Evolutionary conservation across 768 basidiomycete species (phyloP).

Genomic region (Inosperma sp.): DNA sequence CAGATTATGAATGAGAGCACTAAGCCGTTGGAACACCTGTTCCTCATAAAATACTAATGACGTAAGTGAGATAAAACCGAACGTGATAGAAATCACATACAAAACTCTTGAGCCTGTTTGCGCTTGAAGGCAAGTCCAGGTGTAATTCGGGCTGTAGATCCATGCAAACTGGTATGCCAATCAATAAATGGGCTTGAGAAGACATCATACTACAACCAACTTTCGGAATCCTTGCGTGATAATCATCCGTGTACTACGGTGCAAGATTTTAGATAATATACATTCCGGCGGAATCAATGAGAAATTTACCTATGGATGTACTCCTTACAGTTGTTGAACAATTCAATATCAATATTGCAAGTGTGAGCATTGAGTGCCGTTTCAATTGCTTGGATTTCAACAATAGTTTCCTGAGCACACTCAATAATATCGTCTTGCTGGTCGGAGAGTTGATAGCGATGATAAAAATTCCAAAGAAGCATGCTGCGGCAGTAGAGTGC

Average conservation of each 20-base stretch:
- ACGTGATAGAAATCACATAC: constrained; percentile 41
- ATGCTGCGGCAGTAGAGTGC: constrained; percentile 78
- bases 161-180: constrained; percentile 39
- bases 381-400: constrained; percentile 64
- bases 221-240: constrained; percentile 60
- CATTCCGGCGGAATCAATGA: constrained; percentile 2
- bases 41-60: constrained; percentile 61
- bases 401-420: constrained; percentile 55
- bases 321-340: constrained; percentile 65
- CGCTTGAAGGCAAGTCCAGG: constrained; percentile 57
- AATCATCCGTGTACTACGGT: constrained; percentile 56
- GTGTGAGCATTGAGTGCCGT: constrained; percentile 61
- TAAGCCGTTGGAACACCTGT: constrained; percentile 59
- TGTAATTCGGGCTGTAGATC: constrained; percentile 35
- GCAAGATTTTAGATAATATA: constrained; percentile 12
- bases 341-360: constrained; percentile 65
- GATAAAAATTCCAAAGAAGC: constrained; percentile 74
- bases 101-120: constrained; percentile 73
- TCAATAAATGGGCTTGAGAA: not conserved
- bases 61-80: not conserved
- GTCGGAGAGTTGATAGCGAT: constrained; percentile 34
- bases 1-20: constrained; percentile 48
- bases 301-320: constrained; percentile 61
- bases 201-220: constrained; percentile 36
- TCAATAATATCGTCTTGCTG: constrained; percentile 52